These are phyloP conservation scores for Rhododendron mucronatum DNA, from an alignment of 148 eudicot genomes.

Conservation along the genomic window DNA sequence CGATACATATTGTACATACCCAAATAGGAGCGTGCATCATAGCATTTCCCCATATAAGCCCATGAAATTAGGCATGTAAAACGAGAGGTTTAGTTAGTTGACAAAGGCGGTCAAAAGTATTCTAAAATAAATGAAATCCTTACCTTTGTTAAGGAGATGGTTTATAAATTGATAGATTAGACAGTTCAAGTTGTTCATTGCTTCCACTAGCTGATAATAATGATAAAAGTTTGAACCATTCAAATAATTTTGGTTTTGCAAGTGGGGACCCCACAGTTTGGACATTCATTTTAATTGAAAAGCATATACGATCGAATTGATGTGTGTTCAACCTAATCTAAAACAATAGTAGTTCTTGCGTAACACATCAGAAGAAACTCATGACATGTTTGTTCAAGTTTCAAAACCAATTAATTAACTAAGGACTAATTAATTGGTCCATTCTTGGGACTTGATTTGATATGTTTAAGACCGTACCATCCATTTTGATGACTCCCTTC, in stretches of 20 bases:
- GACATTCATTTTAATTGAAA: neutral
- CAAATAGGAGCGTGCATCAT: neutral
- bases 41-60: neutral
- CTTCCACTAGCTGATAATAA: neutral
- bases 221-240: constrained; percentile 6
- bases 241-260: neutral
- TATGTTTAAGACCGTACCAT: neutral
- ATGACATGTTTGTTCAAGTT: neutral
- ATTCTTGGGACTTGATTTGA: neutral
- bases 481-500: neutral
- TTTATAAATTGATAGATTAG: constrained; percentile 8
- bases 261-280: neutral
- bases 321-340: constrained; percentile 17
- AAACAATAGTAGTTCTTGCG: neutral
- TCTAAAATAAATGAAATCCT: constrained; percentile 6
- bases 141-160: neutral
- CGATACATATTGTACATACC: too few relatives aligned
- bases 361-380: neutral
- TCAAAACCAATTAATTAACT: neutral
- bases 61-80: constrained; percentile 6
- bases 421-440: neutral
- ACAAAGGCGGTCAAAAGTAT: constrained; percentile 19
- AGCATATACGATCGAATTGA: neutral
- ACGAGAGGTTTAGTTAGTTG: constrained; percentile 12
- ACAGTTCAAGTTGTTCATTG: constrained; percentile 16